Evolutionary conservation across 139 green algal species (phyloP), one percentile per base, ranked within the genome.

Genomic region (Asterochloris erici): DNA sequence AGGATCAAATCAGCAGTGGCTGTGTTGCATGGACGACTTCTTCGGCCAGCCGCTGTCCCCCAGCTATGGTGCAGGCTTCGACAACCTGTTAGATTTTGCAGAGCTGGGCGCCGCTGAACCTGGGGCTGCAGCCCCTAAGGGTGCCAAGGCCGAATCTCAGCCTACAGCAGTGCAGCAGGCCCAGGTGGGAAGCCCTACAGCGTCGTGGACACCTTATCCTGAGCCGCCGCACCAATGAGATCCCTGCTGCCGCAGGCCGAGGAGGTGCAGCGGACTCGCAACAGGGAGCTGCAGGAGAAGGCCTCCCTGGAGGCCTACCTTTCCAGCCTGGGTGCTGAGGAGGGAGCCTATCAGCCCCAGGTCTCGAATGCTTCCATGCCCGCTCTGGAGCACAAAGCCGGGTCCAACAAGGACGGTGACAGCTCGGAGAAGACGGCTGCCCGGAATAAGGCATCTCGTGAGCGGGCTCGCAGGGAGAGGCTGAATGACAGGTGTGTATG

Each of bases 381-480:
- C 11, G 63, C 38, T 47, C 63, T 81, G 11, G 75, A 75, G 17
- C 61, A 54, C 26, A 73, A 68, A 68, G 74, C 66, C 47, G 63
- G 54, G 24, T 63, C 63, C 10, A 74, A 63, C 62, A 16, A 47
- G 26, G 62, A 24, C 54, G 17, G 26, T n/a, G 15, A 10, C 13
- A 61, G n/a, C 10, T 14, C 54, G 9, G 17, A 77, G 19, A 74
- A 68, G 23, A 38, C 78, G 54, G 82, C 82, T 15, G 82, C 82
- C 9, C 54, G 74, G 12, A 83, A 71, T 66, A 92, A 92, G 78
- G 87, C 89, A 19, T 79, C 63, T 54, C 79, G 89, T 9, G 89
- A 92, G 77, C 83, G 87, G 63, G 79, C 79, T 15, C 79, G 89
- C 28, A 79, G 89, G 6, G 89, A 92, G 77, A 82, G 85, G 21